Evolutionary conservation across 306 rosid species (phyloP).

Genomic region (Castanospermum australe): DNA sequence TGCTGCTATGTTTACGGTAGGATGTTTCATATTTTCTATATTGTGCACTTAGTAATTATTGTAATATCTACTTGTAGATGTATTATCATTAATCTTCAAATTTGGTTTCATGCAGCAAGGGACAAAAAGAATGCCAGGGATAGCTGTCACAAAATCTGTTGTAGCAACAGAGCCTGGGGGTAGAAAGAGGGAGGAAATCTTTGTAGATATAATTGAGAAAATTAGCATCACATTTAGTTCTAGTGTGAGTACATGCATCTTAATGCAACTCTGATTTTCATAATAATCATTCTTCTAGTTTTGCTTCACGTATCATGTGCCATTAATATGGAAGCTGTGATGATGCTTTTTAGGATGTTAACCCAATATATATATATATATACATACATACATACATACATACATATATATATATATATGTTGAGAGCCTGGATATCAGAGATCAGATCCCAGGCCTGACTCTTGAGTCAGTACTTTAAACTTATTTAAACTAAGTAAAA

Average conservation of each 20-base stretch:
- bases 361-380: too few species aligned
- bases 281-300: neutral
- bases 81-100: slow-evolving; percentile 17
- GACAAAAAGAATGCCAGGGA: slow-evolving; percentile 83
- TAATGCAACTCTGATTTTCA: slow-evolving; percentile 14
- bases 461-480: slow-evolving; percentile 23
- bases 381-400: too few species aligned
- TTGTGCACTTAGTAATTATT: slow-evolving; percentile 1
- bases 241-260: slow-evolving; percentile 58
- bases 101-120: slow-evolving; percentile 68
- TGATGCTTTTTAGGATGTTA: slow-evolving; percentile 25
- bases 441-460: slow-evolving; percentile 17
- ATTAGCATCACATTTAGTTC: slow-evolving; percentile 91
- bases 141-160: slow-evolving; percentile 87
- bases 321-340: slow-evolving; percentile 9
- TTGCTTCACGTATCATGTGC: slow-evolving; percentile 20
- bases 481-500: slow-evolving; percentile 9
- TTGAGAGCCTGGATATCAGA: slow-evolving; percentile 13
- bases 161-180: slow-evolving; percentile 83
- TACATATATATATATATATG: too few species aligned
- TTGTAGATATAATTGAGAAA: slow-evolving; percentile 91
- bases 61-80: neutral
- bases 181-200: slow-evolving; percentile 86
- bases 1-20: slow-evolving; percentile 63
- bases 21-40: slow-evolving; percentile 18